A percentile compares a stretch with the other conserved stretches of the same genome.
phyloP scores from a whole-genome alignment of 2,329 filamentous ascomycete species.

The Fusarium sororula region DNA sequence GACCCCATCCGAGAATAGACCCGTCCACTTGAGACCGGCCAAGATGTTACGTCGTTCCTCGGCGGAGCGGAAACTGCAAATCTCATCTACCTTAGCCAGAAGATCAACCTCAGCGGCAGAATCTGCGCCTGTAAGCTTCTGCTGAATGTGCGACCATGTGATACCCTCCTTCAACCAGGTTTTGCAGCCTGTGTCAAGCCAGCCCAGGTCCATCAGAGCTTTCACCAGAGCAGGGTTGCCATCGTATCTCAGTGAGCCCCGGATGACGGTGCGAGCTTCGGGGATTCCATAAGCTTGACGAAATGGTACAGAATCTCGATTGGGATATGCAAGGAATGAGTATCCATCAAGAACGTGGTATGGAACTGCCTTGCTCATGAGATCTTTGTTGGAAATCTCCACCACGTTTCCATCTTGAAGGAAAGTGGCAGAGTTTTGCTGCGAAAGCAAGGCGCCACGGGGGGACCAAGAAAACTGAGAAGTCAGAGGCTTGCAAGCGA shows the following conservation, averaged over 20 bases:
- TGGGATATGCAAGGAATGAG: not conserved
- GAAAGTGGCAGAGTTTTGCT: no score
- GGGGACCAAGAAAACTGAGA: no score
- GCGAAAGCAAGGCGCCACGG: no score
- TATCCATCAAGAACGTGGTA: not conserved
- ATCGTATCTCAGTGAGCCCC: not conserved
- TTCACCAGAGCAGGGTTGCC: accelerated
- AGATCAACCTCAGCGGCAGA: not conserved
- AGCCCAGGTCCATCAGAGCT: not conserved
- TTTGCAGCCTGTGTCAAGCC: not conserved
- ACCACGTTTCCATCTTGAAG: no score
- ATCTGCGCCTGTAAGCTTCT: not conserved
- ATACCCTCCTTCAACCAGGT: not conserved
- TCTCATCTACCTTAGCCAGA: not conserved
- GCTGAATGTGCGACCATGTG: not conserved
- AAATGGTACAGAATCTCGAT: not conserved
- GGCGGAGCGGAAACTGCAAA: not conserved
- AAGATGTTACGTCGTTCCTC: not conserved
- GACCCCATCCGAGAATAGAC: not conserved
- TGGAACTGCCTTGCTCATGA: not conserved
- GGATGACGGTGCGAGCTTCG: not conserved
- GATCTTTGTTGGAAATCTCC: not conserved
- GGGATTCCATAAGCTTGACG: not conserved
- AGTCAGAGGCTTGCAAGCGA: no score
- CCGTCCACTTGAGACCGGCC: not conserved